phyloP scores from a whole-genome alignment of 164 flowering plant genomes.

The Hamamelis virginiana region DNA sequence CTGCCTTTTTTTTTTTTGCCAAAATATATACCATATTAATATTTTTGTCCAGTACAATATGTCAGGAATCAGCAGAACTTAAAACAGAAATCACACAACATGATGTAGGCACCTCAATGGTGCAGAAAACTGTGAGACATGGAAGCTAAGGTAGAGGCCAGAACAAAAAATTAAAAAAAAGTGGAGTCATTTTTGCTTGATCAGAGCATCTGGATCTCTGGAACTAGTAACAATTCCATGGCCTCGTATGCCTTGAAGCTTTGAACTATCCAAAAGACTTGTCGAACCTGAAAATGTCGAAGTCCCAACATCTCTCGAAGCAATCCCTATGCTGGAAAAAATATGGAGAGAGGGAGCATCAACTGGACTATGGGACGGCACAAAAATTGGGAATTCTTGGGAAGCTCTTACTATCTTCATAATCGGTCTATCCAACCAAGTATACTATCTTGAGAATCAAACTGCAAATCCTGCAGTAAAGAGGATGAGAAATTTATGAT shows the following conservation, averaged over 20 bases:
- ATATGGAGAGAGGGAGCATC: not conserved
- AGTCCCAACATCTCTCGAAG: not conserved
- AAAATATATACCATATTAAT: too few species aligned
- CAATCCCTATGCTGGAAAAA: not conserved
- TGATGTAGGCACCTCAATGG: not conserved
- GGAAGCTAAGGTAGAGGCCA: not conserved
- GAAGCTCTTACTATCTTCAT: conserved; percentile 17
- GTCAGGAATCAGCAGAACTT: too few species aligned
- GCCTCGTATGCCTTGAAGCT: not conserved
- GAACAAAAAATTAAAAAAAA: not conserved
- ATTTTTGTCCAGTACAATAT: too few species aligned
- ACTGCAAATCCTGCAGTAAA: conserved; percentile 58
- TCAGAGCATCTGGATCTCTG: conserved; percentile 12
- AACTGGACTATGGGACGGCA: not conserved
- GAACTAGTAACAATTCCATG: not conserved
- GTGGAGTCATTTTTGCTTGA: not conserved
- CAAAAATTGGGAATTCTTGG: conserved; percentile 11
- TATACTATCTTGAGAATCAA: conserved; percentile 69
- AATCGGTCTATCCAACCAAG: conserved; percentile 50
- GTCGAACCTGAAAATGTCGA: not conserved
- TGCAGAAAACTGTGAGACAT: not conserved
- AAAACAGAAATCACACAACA: too few species aligned
- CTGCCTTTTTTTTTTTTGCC: too few species aligned
- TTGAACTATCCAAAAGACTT: not conserved
- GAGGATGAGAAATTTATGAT: not conserved